phyloP scores from a whole-genome alignment of 805 yeast genomes.

The Lachancea cidri region DNA sequence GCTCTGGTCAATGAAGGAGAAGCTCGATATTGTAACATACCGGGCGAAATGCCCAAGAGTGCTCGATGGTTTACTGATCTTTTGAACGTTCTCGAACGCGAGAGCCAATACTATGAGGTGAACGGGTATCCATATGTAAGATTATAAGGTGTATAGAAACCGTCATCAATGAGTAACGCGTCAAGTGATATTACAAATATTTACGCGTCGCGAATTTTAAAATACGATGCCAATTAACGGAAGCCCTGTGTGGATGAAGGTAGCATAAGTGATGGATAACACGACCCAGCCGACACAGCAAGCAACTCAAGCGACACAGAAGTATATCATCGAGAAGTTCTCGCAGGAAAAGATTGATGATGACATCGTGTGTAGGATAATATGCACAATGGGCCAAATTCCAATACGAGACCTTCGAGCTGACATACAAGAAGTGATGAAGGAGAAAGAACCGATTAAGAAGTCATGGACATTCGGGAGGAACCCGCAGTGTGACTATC shows the following conservation, averaged over 20 bases:
- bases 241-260: background rate
- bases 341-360: conserved; percentile 37
- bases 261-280: conserved; percentile 23
- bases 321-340: conserved; percentile 31
- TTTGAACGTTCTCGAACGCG: background rate
- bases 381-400: conserved; percentile 56
- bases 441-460: conserved; percentile 24
- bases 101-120: background rate
- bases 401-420: conserved; percentile 42
- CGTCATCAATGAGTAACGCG: background rate
- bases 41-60: background rate
- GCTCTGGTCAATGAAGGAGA: background rate
- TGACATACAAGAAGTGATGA: conserved; percentile 28
- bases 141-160: background rate
- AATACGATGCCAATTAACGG: background rate
- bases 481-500: conserved; percentile 55
- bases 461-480: conserved; percentile 73
- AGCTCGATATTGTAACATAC: background rate
- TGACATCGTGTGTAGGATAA: conserved; percentile 47
- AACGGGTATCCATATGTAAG: background rate
- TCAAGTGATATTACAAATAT: background rate
- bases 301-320: conserved; percentile 39
- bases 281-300: conserved; percentile 41
- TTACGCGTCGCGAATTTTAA: conserved; percentile 2
- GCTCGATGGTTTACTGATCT: background rate